phyloP scores from a whole-genome alignment of 1,139 yeast genomes.

The Saccharomycopsis phalli region DNA sequence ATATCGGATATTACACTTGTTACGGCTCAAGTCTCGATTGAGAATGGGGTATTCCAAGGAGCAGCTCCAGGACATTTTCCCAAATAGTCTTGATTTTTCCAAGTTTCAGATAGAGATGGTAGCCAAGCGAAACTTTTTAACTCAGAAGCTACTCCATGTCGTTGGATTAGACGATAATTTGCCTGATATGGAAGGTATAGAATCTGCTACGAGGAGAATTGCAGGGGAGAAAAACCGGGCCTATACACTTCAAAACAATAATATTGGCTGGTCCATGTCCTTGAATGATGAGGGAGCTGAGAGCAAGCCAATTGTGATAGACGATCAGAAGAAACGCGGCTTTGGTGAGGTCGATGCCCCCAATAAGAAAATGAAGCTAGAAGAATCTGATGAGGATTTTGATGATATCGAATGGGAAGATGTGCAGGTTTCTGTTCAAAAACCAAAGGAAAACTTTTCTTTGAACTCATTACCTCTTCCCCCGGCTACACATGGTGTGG shows the following conservation, averaged over 20 bases:
- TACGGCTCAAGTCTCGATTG: slow-evolving; percentile 75
- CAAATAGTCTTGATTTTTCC: slow-evolving; percentile 82
- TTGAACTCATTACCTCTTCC: slow-evolving; percentile 32
- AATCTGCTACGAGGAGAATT: slow-evolving; percentile 47
- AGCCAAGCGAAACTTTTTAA: slow-evolving; percentile 79
- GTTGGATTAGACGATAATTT: slow-evolving; percentile 73
- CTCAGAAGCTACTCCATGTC: slow-evolving; percentile 78
- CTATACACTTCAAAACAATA: slow-evolving; percentile 67
- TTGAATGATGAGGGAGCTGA: slow-evolving; percentile 38
- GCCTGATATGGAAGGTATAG: slow-evolving; percentile 29
- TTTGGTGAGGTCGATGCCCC: neutral
- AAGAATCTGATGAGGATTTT: slow-evolving; percentile 25
- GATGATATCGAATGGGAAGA: slow-evolving; percentile 52
- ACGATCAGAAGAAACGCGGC: slow-evolving; percentile 22
- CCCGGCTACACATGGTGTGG: slow-evolving; percentile 18
- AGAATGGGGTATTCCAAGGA: slow-evolving; percentile 93
- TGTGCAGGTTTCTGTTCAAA: slow-evolving; percentile 29
- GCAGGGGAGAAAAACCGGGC: slow-evolving; percentile 78
- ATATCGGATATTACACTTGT: slow-evolving; percentile 76
- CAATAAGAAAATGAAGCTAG: slow-evolving; percentile 22
- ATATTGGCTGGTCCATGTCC: slow-evolving; percentile 82
- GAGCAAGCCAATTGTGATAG: no score
- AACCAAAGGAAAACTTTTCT: slow-evolving; percentile 29
- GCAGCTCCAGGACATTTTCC: slow-evolving; percentile 72
- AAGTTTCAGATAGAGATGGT: slow-evolving; percentile 90